Percentiles rank a stretch among this genome's conserved stretches.
Evolutionary conservation across 352 stramenopile species (phyloP).

Genomic region (Globisporangium barbulae): DNA sequence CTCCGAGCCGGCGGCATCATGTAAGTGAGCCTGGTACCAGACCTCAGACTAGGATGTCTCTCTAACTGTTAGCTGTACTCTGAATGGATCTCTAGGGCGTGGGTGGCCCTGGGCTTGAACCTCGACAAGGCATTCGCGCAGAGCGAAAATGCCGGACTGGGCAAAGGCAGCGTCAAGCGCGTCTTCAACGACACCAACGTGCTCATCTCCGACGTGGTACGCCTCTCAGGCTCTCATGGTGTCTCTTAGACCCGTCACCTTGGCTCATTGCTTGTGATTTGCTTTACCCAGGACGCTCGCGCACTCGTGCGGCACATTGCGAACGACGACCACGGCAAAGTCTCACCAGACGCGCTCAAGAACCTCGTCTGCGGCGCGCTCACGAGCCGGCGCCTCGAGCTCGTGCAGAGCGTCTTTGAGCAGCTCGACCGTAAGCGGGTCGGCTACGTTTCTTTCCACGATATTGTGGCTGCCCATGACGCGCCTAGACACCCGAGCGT

Average conservation of each 20-base stretch:
- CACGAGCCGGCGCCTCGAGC: conserved; percentile 44
- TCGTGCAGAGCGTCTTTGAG: conserved; percentile 70
- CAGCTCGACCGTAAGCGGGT: conserved; percentile 54
- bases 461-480: conserved; percentile 51
- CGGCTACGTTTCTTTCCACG: conserved; percentile 52
- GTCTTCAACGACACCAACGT: conserved; percentile 48
- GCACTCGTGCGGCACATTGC: conserved; percentile 40
- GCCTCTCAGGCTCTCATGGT: conserved; percentile 1
- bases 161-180: conserved; percentile 51
- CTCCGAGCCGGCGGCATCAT: conserved; percentile 46
- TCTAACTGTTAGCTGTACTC: too few relatives aligned
- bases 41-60: neutral
- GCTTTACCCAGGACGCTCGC: conserved; percentile 37
- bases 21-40: conserved; percentile 21
- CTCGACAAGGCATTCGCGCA: conserved; percentile 48
- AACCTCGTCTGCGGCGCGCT: conserved; percentile 57
- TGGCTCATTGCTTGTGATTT: neutral
- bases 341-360: conserved; percentile 47
- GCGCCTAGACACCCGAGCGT: conserved; percentile 54
- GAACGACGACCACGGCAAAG: conserved; percentile 33
- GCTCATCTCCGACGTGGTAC: conserved; percentile 59
- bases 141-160: conserved; percentile 35
- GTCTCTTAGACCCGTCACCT: neutral
- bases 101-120: conserved; percentile 44
- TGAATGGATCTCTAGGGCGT: conserved; percentile 26